Conservation (phyloP, 192 early-diverging fungal genomes). For the Globomyces pollinis-pini region DNA sequence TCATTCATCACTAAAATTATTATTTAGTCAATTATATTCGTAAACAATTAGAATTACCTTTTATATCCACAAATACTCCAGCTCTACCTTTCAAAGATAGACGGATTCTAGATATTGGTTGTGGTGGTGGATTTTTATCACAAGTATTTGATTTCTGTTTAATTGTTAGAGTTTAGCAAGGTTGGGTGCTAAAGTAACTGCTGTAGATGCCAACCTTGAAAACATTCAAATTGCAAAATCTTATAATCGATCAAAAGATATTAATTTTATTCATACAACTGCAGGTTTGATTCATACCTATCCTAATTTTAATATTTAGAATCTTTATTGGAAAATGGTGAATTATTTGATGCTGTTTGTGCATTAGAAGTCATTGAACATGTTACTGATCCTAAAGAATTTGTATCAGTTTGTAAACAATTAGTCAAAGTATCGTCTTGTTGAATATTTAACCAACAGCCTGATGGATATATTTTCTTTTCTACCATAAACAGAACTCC, state of each 20-base stretch:
- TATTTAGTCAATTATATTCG: slow-evolving; percentile 79
- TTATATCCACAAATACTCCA: neutral
- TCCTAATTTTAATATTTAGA: slow-evolving; percentile 37
- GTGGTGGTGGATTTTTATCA: slow-evolving; percentile 85
- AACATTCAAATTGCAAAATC: slow-evolving; percentile 72
- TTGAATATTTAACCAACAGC: slow-evolving; percentile 41
- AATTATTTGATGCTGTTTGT: slow-evolving; percentile 70
- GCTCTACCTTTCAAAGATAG: slow-evolving; percentile 40
- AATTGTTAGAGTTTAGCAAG: no score
- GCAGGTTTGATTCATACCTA: slow-evolving; percentile 36
- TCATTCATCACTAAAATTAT: no score
- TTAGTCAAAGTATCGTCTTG: slow-evolving; percentile 50
- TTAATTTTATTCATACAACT: slow-evolving; percentile 61
- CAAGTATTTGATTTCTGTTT: slow-evolving; percentile 45
- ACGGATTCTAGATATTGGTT: slow-evolving; percentile 79
- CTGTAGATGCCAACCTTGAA: slow-evolving; percentile 74
- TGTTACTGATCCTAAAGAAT: slow-evolving; percentile 63
- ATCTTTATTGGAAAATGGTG: slow-evolving; percentile 37
- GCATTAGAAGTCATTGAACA: slow-evolving; percentile 93
- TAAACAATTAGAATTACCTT: slow-evolving; percentile 19
- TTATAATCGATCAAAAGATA: slow-evolving; percentile 52
- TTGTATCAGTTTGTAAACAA: slow-evolving; percentile 58
- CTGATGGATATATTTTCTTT: slow-evolving; percentile 64
- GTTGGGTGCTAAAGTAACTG: slow-evolving; percentile 30
- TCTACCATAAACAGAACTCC: slow-evolving; percentile 90